Evolutionary conservation across 2,329 filamentous ascomycete species (phyloP).

Genomic region (Phyllosticta citribraziliensis): DNA sequence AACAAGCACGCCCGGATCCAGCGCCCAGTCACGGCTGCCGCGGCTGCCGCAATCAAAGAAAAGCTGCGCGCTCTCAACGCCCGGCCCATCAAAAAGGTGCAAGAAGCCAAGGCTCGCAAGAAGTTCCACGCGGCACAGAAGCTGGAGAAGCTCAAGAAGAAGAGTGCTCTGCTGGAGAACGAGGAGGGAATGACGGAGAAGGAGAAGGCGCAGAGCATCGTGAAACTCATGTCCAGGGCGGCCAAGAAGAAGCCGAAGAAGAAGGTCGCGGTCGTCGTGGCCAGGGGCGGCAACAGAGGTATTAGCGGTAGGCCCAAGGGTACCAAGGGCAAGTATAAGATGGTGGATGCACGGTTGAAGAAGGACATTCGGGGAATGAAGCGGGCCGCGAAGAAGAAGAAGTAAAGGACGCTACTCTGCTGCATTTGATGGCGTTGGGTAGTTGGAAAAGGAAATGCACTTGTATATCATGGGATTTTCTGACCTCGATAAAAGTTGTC

Average conservation of each 20-base stretch:
- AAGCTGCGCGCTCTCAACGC: slow-evolving; percentile 89
- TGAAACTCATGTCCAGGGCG: slow-evolving; percentile 70
- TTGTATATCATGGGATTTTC: too few species aligned
- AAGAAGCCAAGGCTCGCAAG: slow-evolving; percentile 91
- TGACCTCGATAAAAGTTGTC: too few species aligned
- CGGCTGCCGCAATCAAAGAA: slow-evolving; percentile 84
- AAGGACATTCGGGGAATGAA: slow-evolving; percentile 89
- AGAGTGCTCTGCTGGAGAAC: slow-evolving; percentile 78
- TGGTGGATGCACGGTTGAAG: slow-evolving; percentile 91
- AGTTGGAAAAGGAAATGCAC: too few species aligned
- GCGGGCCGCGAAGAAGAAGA: slow-evolving; percentile 70
- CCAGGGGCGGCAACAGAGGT: slow-evolving; percentile 72
- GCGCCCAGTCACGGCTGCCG: slow-evolving; percentile 85
- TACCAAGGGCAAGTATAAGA: slow-evolving; percentile 94
- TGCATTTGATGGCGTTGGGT: not conserved
- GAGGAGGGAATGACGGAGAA: slow-evolving; percentile 92
- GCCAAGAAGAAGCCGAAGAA: slow-evolving; percentile 77
- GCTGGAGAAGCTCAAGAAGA: slow-evolving; percentile 93
- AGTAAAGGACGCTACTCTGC: slow-evolving; percentile 21
- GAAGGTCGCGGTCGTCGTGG: slow-evolving; percentile 80
- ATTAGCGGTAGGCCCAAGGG: slow-evolving; percentile 79
- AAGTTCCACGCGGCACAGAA: slow-evolving; percentile 88
- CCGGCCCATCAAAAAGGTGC: slow-evolving; percentile 96
- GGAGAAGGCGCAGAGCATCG: slow-evolving; percentile 83
- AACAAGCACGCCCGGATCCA: slow-evolving; percentile 69